Base-by-base conservation (phyloP, 2,329 filamentous ascomycete genomes). In the Hypoxylon sp. region DNA sequence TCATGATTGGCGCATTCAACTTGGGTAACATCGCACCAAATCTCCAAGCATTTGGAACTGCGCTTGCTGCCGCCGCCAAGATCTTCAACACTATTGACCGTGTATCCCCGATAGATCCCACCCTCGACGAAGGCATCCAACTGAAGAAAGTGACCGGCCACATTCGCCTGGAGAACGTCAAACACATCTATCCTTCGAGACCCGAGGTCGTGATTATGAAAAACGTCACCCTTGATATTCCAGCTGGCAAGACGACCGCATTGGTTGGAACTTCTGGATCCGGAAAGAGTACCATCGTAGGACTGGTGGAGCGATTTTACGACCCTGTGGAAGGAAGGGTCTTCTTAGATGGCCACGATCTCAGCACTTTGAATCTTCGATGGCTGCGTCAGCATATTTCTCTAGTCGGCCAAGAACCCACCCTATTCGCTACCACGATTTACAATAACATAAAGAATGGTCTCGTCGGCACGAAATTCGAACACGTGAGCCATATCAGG, bases 41-140 rank as follows among this genome's bases (percentile, higher is more conserved):
- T 73, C 79, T 90, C 2, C 93, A 97, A 77, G 92, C 95, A 30
- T 97, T 98, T 72, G 92, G 90, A 1, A 93, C 90, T 12, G 92
- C 89, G 38, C 81, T 96, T 4, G 92, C 93, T 30, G 95, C 96
- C 1, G 93, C 93, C 2, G 87, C 88, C 58, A 98, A 98, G 82
- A 97, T 99, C 67, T 97, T 91, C 81, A 91, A 89, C 75, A 97
- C 94, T 1, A 98, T 98, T 70, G 95, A 98, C 78, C 91, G 96
- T 54, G 74, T 81, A 2, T 97, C 96, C 0, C 93, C 95, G 0
- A 83, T 98, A 49, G 92, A 99, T 74, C 89, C 95, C 0, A 87
- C 87, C 4, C 87, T 85, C 2, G 85, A 90, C 0, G 82, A 84
- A 7, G 96, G 95, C n/a, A 82, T 87, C 64, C 93, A 85, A 70